Base-by-base conservation (phyloP, 2,329 filamentous ascomycete genomes). In the Capronia epimyces region DNA sequence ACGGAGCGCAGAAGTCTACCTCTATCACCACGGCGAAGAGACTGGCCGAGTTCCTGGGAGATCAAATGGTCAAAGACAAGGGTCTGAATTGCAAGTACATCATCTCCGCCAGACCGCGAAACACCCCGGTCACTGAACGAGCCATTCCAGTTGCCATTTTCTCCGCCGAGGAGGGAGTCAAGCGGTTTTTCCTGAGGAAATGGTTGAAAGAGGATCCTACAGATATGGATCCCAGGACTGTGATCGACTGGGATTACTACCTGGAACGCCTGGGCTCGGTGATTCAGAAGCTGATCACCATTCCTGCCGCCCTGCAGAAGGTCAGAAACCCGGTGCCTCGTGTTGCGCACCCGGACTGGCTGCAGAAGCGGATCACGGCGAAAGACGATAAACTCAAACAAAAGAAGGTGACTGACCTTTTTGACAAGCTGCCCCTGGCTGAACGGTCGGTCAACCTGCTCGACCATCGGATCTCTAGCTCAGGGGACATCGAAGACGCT, bases 51-150 rank as follows among this genome's bases (percentile, higher is more conserved):
- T 99, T 99, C 66, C 67, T 99, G 56, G 93, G 93, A 29, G 91
- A 96, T 66, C 89, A 95, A 65, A 99, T 99, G 94, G 84, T 96
- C 63, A 98, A 98, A 66, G 94, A 99, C 71, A 98, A 97, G 69
- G 93, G 93, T 2, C 70, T 99, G 61, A 98, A 98, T 73, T 99
- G 93, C 83, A 97, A 97, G 71, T 99, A 97, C 69, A 96, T 99
- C 67, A 96, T 99, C 64, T 95, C 90, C 45, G 80, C 89, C 12
- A 82, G 80, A 57, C 93, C 93, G 3, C 87, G 83, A 64, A 87
- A 87, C 64, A 88, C 91, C 0, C 91, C 93, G 1, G 90, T 98
- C 55, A 98, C 93, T 0, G 94, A 98, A 60, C 80, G 93, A 62
- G 93, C 93, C 18, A 81, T 98, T 52, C 93, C 93, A 0, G 89